Evolutionary conservation across 2,329 filamentous ascomycete species (phyloP).

Genomic region (Exophiala dermatitidis): DNA sequence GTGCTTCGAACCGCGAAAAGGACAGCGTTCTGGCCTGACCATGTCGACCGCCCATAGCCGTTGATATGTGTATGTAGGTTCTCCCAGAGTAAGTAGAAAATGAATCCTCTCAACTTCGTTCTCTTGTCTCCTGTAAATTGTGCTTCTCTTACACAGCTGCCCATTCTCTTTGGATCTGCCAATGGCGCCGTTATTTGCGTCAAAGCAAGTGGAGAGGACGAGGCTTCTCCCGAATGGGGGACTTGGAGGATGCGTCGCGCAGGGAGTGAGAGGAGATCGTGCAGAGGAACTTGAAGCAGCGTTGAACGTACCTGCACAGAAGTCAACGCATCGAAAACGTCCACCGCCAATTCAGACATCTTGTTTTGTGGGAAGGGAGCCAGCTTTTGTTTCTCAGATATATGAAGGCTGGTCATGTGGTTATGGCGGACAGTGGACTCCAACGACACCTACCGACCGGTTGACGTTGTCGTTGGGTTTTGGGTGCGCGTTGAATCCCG

Average conservation of each 20-base stretch:
- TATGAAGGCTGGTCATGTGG: constrained; percentile 4
- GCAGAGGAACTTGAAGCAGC: neutral
- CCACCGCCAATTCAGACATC: constrained; percentile 14
- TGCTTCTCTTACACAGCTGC: neutral
- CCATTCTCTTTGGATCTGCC: neutral
- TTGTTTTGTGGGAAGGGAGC: neutral
- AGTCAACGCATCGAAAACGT: constrained; percentile 1
- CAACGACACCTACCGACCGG: constrained; percentile 16
- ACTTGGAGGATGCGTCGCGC: constrained; percentile 13
- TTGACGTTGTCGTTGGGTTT: neutral
- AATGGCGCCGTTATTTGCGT: constrained; percentile 18
- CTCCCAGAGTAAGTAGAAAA: neutral
- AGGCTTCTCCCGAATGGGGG: constrained; percentile 15
- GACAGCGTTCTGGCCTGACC: neutral
- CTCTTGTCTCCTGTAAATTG: neutral
- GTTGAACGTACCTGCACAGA: neutral
- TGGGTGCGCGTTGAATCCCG: neutral
- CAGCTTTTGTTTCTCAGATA: constrained; percentile 1
- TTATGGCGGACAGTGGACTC: constrained; percentile 10
- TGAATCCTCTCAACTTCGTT: neutral
- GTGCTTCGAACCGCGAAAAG: constrained; percentile 9
- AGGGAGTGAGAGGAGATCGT: neutral
- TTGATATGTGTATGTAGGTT: neutral
- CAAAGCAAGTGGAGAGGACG: constrained; percentile 1
- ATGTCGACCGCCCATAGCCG: neutral